Evolutionary conservation across 768 basidiomycete genomes (phyloP), one percentile per base, ranked within the genome.

Genomic region (Suillus paluster): DNA sequence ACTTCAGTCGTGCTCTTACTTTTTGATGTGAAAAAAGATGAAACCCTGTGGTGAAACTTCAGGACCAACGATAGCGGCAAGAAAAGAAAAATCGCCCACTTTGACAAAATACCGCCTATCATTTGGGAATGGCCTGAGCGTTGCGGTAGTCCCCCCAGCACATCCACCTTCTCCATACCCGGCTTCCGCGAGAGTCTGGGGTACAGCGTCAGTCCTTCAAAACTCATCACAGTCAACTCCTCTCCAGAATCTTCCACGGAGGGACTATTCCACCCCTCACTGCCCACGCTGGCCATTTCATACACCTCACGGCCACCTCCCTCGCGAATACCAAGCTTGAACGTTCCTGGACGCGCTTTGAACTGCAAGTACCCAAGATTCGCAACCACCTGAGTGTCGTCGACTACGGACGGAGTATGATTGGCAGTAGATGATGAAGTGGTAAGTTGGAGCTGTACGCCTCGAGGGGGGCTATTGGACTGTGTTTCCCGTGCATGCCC

Each of bases 361-460:
- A 99, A 95, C 71, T 99, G 97, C 59, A 98, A 78, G 75, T 99
- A 99, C 2, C 97, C 97, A 6, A 99, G 79, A 71, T 99, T 99
- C 5, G 91, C 94, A 59, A 97, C 93, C 42, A 99, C 89, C 61
- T 88, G 91, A 0, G 97, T 99, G 67, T 97, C 95, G 8, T 91
- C 93, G 15, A 96, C 79, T 30, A 64, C 54, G 14, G 73, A 75
- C 2, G 78, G 70, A 2, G 64, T 72, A 11, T 68, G 70, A 56
- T 79, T 71, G 5, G 83, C 77, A 1, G 68, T 69, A 21, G 72
- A 68, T 62, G 81, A 79, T 30, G 77, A 73, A 14, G 76, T 78
- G 4, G 84, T 79, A 1, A 99, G 85, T 70, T 97, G 90, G 2
- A 99, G 84, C 67, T 99, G 97, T 3, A 98, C 80, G 6, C 97